A percentile compares a stretch with the other conserved stretches of the same genome.
Evolutionary conservation across 441 rosid genomes (phyloP).

Genomic region (Erodium moschatum): DNA sequence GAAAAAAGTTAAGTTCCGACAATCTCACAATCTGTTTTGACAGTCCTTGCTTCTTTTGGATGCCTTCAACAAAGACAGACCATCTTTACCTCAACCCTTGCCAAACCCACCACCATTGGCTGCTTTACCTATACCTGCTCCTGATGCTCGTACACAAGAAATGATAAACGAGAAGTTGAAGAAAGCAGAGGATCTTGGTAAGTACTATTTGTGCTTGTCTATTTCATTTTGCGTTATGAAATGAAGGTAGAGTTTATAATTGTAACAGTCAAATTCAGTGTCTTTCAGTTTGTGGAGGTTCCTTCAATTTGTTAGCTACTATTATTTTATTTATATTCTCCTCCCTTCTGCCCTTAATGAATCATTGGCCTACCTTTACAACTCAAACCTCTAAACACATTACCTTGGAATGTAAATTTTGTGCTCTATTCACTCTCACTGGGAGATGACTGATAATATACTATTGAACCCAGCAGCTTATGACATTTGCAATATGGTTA

Average conservation of each 20-base stretch:
- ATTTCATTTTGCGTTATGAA: background rate
- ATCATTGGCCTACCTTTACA: too few species aligned
- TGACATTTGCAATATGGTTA: background rate
- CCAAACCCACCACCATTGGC: slow-evolving; percentile 66
- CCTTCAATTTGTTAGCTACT: too few species aligned
- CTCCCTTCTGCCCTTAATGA: background rate
- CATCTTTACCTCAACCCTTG: slow-evolving; percentile 80
- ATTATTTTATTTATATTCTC: too few species aligned
- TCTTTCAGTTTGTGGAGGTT: too few species aligned
- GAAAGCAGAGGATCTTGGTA: slow-evolving; percentile 98
- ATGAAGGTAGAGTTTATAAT: background rate
- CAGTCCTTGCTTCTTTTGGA: slow-evolving; percentile 92
- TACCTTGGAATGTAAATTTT: too few species aligned
- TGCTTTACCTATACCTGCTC: slow-evolving; percentile 58
- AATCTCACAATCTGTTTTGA: slow-evolving; percentile 19
- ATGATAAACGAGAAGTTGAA: slow-evolving; percentile 94
- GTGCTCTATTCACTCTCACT: too few species aligned
- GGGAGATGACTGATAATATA: background rate
- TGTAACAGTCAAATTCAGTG: background rate
- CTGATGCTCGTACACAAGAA: slow-evolving; percentile 90
- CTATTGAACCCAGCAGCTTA: background rate
- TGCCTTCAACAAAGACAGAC: slow-evolving; percentile 97
- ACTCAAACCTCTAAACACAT: background rate
- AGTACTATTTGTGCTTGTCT: background rate
- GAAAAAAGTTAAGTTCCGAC: background rate